Evolutionary conservation across 2,329 filamentous ascomycete genomes (phyloP).

Genomic region (Microcyclospora tardicrescens): DNA sequence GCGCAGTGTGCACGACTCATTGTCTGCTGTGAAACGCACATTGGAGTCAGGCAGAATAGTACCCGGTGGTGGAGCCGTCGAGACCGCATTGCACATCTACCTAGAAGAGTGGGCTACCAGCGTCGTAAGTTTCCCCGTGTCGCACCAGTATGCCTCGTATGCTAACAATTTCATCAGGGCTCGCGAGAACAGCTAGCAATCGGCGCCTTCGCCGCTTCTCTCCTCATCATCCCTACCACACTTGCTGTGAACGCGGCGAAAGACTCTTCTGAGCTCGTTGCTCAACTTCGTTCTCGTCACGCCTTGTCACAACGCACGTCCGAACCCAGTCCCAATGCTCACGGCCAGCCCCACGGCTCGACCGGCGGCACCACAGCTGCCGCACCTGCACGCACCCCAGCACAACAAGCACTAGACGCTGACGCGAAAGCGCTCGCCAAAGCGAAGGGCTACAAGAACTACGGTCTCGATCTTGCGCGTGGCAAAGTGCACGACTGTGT

Average conservation of each 20-base stretch:
- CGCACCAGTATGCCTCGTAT: background rate
- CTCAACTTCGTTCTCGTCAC: slow-evolving; percentile 86
- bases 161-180: slow-evolving; percentile 35
- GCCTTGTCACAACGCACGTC: slow-evolving; percentile 88
- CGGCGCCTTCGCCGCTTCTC: slow-evolving; percentile 88
- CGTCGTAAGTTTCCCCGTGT: slow-evolving; percentile 46
- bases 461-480: slow-evolving; percentile 78
- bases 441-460: slow-evolving; percentile 98
- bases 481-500: slow-evolving; percentile 87
- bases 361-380: slow-evolving; percentile 5
- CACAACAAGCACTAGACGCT: slow-evolving; percentile 25
- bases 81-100: slow-evolving; percentile 98
- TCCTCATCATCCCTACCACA: slow-evolving; percentile 91
- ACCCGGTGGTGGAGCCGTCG: slow-evolving; percentile 87
- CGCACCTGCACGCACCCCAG: background rate
- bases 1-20: slow-evolving; percentile 89
- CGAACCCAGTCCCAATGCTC: slow-evolving; percentile 46
- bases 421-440: slow-evolving; percentile 82
- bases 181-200: slow-evolving; percentile 96
- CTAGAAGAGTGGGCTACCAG: slow-evolving; percentile 97
- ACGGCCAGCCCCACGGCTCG: slow-evolving; percentile 9
- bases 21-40: slow-evolving; percentile 93
- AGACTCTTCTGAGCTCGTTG: slow-evolving; percentile 87
- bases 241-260: slow-evolving; percentile 94
- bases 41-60: slow-evolving; percentile 95